These are phyloP conservation scores for Fusarium subglutinans DNA, from an alignment of 2,329 filamentous ascomycete genomes.

Conservation along the genomic window DNA sequence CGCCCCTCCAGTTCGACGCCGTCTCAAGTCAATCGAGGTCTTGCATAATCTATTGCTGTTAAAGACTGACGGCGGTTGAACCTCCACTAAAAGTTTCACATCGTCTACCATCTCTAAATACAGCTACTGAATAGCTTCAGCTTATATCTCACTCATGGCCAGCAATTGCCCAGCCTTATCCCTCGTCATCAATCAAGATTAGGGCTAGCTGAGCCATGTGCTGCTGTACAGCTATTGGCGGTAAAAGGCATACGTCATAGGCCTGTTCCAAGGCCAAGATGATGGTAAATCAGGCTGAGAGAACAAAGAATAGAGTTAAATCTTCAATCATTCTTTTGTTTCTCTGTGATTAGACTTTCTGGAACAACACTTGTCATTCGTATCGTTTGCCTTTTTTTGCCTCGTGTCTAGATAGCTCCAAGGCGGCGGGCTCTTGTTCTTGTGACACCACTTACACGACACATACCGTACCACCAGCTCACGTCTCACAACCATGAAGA, in stretches of 20 bases:
- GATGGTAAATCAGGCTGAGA: constrained; percentile 22
- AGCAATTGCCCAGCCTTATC: constrained; percentile 22
- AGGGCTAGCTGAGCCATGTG: constrained; percentile 24
- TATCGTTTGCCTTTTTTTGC: background rate
- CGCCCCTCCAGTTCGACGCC: constrained; percentile 30
- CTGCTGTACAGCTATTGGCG: constrained; percentile 31
- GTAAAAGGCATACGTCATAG: constrained; percentile 31
- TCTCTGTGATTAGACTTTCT: background rate
- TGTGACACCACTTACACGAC: constrained; percentile 22
- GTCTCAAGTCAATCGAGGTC: constrained; percentile 6
- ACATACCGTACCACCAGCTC: background rate
- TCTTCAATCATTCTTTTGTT: background rate
- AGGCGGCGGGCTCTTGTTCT: background rate
- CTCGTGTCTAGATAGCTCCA: constrained; percentile 1
- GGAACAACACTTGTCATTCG: background rate
- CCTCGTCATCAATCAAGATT: constrained; percentile 13
- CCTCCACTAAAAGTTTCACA: background rate
- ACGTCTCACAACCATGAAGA: constrained; percentile 25
- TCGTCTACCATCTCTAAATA: background rate
- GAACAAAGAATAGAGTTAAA: constrained; percentile 19
- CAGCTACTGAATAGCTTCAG: background rate
- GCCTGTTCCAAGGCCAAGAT: constrained; percentile 34
- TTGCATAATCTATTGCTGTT: constrained; percentile 2
- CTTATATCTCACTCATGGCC: background rate
- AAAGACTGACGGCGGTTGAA: background rate